These are phyloP conservation scores for Cryphonectria parasitica DNA, from an alignment of 2,329 filamentous ascomycete species.

Conservation along the genomic window DNA sequence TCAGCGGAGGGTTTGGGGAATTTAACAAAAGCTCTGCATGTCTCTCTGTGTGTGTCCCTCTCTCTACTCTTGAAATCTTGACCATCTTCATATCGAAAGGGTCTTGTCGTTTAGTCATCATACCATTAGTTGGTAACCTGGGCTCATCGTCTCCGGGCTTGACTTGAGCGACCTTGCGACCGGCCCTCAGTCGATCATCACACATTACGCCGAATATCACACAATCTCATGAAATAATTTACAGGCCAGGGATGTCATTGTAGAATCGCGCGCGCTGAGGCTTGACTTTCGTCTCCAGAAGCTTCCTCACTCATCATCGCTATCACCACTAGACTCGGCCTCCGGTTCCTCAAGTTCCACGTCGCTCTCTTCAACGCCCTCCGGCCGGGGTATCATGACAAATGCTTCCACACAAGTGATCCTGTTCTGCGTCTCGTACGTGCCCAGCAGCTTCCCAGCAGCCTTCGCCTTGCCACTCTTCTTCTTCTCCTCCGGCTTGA, in stretches of 20 bases:
- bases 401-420: slow-evolving; percentile 90
- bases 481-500: slow-evolving; percentile 39
- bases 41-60: not conserved
- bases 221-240: not conserved
- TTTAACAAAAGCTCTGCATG: not conserved
- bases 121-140: not conserved
- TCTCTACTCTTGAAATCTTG: not conserved
- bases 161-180: not conserved
- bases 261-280: not conserved
- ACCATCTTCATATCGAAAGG: not conserved
- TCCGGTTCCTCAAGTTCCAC: slow-evolving; percentile 50
- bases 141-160: not conserved
- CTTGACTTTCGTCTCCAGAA: not conserved
- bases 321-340: slow-evolving; percentile 43
- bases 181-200: not conserved
- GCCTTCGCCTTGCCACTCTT: slow-evolving; percentile 36
- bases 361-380: slow-evolving; percentile 63
- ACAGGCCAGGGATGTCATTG: not conserved
- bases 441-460: slow-evolving; percentile 71
- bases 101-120: not conserved
- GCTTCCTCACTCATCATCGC: slow-evolving; percentile 32
- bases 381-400: slow-evolving; percentile 74
- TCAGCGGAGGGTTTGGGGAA: not conserved
- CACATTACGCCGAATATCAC: not conserved
- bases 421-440: slow-evolving; percentile 82